These are phyloP conservation scores for Globisporangium cederbergense DNA, from an alignment of 352 stramenopile species.

Conservation along the genomic window DNA sequence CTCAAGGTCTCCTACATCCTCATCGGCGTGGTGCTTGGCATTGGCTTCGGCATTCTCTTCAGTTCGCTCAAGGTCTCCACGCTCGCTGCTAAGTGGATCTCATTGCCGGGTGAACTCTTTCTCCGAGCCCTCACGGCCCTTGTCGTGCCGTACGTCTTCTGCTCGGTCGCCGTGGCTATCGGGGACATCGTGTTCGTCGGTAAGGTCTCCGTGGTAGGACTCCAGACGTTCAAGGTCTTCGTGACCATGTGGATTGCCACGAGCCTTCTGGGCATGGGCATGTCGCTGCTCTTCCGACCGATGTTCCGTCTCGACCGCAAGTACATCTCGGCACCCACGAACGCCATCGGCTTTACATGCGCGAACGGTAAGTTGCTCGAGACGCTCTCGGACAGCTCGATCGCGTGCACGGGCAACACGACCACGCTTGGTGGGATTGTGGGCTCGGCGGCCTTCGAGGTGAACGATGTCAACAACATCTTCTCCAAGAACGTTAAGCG, in stretches of 20 bases:
- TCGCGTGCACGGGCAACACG: constrained; percentile 22
- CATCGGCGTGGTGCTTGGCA: constrained; percentile 43
- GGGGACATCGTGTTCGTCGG: constrained; percentile 74
- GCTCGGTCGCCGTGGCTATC: constrained; percentile 68
- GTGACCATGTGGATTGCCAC: constrained; percentile 48
- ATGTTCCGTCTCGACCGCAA: constrained; percentile 37
- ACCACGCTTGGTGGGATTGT: constrained; percentile 20
- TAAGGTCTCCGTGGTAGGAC: constrained; percentile 63
- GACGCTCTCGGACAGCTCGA: constrained; percentile 5
- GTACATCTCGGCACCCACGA: constrained; percentile 19
- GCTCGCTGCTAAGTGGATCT: constrained; percentile 47
- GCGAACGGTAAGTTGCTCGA: constrained; percentile 35
- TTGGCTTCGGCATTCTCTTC: constrained; percentile 51
- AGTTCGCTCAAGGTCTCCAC: constrained; percentile 35
- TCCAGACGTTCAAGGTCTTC: constrained; percentile 68
- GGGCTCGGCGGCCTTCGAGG: constrained; percentile 29
- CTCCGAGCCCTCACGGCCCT: constrained; percentile 69
- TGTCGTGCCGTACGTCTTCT: constrained; percentile 83
- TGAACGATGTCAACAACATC: constrained; percentile 46
- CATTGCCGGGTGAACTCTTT: constrained; percentile 70
- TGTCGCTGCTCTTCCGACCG: constrained; percentile 55
- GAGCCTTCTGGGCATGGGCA: constrained; percentile 40
- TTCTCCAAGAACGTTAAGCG: constrained; percentile 41
- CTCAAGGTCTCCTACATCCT: constrained; percentile 56
- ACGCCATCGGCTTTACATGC: constrained; percentile 50